A percentile compares a stretch with the other conserved stretches of the same genome.
phyloP scores from a whole-genome alignment of 2,329 filamentous ascomycete genomes.

The Paraconiothyrium brasiliense region DNA sequence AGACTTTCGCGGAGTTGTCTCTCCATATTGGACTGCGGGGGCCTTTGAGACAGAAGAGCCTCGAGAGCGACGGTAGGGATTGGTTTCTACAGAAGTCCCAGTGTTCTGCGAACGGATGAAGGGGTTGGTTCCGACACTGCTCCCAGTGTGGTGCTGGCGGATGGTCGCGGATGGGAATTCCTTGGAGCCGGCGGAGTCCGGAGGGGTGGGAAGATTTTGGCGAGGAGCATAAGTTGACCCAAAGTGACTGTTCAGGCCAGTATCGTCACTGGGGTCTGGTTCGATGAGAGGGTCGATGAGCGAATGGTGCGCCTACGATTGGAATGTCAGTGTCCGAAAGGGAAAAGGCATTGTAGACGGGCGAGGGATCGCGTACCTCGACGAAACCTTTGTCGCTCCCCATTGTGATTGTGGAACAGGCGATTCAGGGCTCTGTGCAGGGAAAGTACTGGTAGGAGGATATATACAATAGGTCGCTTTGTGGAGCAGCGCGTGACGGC shows the following conservation, averaged over 20 bases:
- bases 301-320: slow-evolving; percentile 68
- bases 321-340: slow-evolving; percentile 20
- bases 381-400: slow-evolving; percentile 25
- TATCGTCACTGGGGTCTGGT: slow-evolving; percentile 73
- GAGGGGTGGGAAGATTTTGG: slow-evolving; percentile 39
- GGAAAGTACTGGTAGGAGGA: slow-evolving; percentile 2
- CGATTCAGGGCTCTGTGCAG: slow-evolving; percentile 11
- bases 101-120: slow-evolving; percentile 52
- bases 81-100: slow-evolving; percentile 52
- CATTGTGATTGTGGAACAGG: slow-evolving; percentile 21
- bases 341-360: slow-evolving; percentile 3
- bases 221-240: slow-evolving; percentile 55
- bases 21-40: slow-evolving; percentile 28
- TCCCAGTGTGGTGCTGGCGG: slow-evolving; percentile 46
- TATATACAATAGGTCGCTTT: slow-evolving; percentile 1
- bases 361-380: slow-evolving; percentile 25
- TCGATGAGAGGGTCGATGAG: slow-evolving; percentile 75
- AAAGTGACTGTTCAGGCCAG: slow-evolving; percentile 69
- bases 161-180: slow-evolving; percentile 34
- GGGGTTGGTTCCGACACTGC: slow-evolving; percentile 55
- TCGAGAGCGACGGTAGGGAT: slow-evolving; percentile 54
- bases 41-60: slow-evolving; percentile 42
- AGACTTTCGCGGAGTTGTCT: slow-evolving; percentile 31
- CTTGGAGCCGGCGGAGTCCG: slow-evolving; percentile 42
- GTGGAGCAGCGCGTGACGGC: slow-evolving; percentile 15